Evolutionary conservation across 257 asterid genomes (phyloP).

Genomic region (Rehmannia glutinosa): DNA sequence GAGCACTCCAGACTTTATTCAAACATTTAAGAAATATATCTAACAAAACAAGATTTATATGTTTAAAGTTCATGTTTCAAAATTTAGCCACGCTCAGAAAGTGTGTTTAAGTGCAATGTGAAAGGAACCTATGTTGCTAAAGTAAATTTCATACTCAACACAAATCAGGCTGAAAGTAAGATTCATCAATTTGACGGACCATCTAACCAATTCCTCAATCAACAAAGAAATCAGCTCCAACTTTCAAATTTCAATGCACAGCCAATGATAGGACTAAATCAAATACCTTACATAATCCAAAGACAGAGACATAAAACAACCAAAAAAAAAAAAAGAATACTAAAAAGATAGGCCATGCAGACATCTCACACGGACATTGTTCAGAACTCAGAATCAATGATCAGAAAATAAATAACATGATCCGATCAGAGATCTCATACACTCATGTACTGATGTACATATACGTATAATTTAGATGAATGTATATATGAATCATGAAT

Average conservation of each 20-base stretch:
- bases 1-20: too few relatives aligned
- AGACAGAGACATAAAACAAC: too few relatives aligned
- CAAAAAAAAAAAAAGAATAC: too few relatives aligned
- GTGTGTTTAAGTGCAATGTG: neutral
- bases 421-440: slow-evolving; percentile 4
- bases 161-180: neutral
- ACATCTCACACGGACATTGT: neutral
- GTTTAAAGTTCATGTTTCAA: neutral
- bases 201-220: neutral
- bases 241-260: neutral
- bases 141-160: neutral
- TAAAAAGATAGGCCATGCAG: too few relatives aligned
- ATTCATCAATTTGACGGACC: neutral
- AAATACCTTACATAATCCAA: neutral
- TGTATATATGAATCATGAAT: neutral
- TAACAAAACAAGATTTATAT: too few relatives aligned
- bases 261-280: neutral
- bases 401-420: neutral
- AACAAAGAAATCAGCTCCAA: neutral
- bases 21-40: too few relatives aligned
- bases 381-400: neutral
- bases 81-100: neutral
- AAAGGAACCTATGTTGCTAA: neutral
- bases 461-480: neutral
- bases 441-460: neutral